phyloP scores from a whole-genome alignment of 805 yeast genomes.

The Wickerhamomyces queroliae region DNA sequence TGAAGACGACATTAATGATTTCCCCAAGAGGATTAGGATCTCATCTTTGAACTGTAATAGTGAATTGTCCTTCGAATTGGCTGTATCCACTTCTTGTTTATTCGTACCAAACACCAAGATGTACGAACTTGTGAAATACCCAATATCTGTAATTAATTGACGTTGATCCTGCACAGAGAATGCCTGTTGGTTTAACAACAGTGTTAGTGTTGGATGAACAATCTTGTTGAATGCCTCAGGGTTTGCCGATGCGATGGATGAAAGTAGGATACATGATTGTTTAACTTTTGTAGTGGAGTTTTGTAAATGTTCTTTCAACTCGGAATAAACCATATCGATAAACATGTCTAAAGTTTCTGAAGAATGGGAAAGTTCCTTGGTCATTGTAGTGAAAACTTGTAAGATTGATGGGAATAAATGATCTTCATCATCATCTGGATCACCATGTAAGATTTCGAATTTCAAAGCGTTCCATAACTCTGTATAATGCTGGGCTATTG shows the following conservation, averaged over 20 bases:
- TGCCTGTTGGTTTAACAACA: constrained; percentile 29
- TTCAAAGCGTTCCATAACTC: constrained; percentile 85
- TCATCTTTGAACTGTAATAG: constrained; percentile 55
- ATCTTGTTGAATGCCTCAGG: constrained; percentile 40
- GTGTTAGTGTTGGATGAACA: constrained; percentile 39
- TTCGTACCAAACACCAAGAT: constrained; percentile 34
- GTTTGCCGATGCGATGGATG: constrained; percentile 48
- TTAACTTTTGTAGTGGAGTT: constrained; percentile 40
- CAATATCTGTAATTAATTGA: constrained; percentile 50
- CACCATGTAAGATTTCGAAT: constrained; percentile 81
- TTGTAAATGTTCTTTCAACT: constrained; percentile 46
- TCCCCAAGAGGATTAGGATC: constrained; percentile 61
- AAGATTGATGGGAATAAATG: constrained; percentile 39
- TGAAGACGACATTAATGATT: constrained; percentile 62
- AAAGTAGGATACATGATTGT: constrained; percentile 57
- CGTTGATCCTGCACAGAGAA: constrained; percentile 54
- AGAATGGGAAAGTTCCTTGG: constrained; percentile 26
- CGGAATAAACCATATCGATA: constrained; percentile 36
- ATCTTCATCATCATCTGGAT: constrained; percentile 41
- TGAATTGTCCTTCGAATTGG: constrained; percentile 24
- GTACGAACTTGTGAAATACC: constrained; percentile 50
- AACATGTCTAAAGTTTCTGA: constrained; percentile 32
- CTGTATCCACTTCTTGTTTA: not conserved
- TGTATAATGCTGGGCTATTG: constrained; percentile 57
- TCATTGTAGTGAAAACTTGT: constrained; percentile 38